A percentile compares a stretch with the other conserved stretches of the same genome.
These are phyloP conservation scores for Diplosphaera chodatii DNA, from an alignment of 139 green algal species.

Conservation along the genomic window DNA sequence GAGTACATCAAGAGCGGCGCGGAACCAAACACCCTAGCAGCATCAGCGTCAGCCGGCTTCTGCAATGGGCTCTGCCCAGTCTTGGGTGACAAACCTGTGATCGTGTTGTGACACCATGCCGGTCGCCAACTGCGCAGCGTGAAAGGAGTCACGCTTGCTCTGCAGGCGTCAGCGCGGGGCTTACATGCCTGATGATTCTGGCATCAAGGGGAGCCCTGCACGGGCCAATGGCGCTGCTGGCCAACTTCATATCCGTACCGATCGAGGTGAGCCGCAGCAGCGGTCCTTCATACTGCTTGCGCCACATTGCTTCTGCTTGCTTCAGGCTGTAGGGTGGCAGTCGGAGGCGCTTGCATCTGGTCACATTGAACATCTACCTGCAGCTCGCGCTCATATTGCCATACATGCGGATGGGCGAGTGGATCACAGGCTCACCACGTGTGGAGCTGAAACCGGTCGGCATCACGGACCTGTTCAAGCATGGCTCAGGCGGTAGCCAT, in stretches of 20 bases:
- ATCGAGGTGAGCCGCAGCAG: no score
- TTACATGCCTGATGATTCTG: background rate
- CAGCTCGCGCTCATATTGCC: constrained; percentile 18
- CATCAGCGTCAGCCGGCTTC: constrained; percentile 11
- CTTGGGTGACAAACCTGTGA: constrained; percentile 1
- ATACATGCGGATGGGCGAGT: constrained; percentile 18
- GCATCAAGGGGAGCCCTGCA: background rate
- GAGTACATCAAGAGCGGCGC: constrained; percentile 12
- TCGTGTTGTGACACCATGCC: no score
- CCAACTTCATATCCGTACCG: constrained; percentile 13
- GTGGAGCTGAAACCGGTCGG: background rate
- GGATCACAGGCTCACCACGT: background rate
- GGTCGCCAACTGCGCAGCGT: no score
- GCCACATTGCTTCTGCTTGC: no score
- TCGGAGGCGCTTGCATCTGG: background rate
- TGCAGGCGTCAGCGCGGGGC: constrained; percentile 10
- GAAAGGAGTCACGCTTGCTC: no score
- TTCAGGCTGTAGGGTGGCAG: no score
- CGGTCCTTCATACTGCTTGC: no score
- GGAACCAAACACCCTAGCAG: constrained; percentile 7
- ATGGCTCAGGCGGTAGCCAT: background rate
- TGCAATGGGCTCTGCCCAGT: constrained; percentile 13
- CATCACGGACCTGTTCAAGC: constrained; percentile 8
- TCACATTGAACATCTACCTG: no score
- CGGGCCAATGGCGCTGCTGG: constrained; percentile 10